phyloP scores from a whole-genome alignment of 306 rosid genomes.

The Benincasa hispida region DNA sequence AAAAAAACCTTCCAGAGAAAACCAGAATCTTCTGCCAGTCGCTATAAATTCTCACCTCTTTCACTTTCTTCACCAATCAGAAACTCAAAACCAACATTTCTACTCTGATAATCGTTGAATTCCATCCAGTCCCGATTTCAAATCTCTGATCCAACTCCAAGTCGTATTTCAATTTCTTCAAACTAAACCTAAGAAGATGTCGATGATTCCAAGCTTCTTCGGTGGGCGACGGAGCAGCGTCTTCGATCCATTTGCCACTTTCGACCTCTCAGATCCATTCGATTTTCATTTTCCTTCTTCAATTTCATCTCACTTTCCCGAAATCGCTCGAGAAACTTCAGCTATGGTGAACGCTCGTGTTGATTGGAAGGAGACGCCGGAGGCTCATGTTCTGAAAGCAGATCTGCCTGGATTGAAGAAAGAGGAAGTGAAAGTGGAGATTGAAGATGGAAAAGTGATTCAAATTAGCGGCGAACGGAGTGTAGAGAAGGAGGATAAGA shows the following conservation, averaged over 20 bases:
- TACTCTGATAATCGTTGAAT: background rate
- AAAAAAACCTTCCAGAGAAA: background rate
- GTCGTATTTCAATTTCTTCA: too few species aligned
- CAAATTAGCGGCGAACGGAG: conserved; percentile 25
- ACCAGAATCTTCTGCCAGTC: background rate
- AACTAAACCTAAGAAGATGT: background rate
- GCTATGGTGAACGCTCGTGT: background rate
- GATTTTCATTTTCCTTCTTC: conserved; percentile 7
- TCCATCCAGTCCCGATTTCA: background rate
- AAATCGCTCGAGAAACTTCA: conserved; percentile 2
- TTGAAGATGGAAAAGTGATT: conserved; percentile 18
- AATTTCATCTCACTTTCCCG: background rate
- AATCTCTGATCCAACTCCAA: background rate
- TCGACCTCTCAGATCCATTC: conserved; percentile 17
- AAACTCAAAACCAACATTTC: background rate
- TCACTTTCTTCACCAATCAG: background rate
- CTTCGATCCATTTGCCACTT: background rate
- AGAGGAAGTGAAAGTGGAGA: conserved; percentile 24
- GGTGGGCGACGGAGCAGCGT: conserved; percentile 8
- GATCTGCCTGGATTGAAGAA: conserved; percentile 26
- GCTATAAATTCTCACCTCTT: background rate
- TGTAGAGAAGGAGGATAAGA: conserved; percentile 18
- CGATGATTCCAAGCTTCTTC: background rate
- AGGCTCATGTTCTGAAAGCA: conserved; percentile 27
- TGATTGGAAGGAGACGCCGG: conserved; percentile 30